These are phyloP conservation scores for Hortiboletus flavorubellus DNA, from an alignment of 768 basidiomycete species.

Conservation along the genomic window DNA sequence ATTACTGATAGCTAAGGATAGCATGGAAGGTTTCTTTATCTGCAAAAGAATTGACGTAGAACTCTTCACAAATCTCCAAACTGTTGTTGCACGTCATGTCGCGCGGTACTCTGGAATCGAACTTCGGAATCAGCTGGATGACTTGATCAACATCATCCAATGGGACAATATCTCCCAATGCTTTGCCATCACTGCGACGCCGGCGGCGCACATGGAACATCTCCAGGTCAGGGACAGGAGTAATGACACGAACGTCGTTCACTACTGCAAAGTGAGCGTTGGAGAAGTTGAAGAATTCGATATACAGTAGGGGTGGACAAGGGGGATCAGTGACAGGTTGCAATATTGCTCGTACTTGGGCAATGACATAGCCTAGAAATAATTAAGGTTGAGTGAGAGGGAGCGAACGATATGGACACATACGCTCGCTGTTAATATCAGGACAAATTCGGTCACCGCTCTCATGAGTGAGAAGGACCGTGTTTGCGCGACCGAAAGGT, in stretches of 20 bases:
- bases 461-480: conserved; percentile 1
- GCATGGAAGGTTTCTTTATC: too few species aligned
- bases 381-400: too few species aligned
- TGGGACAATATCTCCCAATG: not conserved
- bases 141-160: not conserved
- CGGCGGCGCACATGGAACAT: not conserved
- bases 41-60: too few species aligned
- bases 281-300: not conserved
- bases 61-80: too few species aligned
- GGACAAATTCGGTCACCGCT: conserved; percentile 1
- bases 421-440: too few species aligned
- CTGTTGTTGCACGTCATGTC: too few species aligned
- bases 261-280: not conserved
- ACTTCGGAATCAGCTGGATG: too few species aligned
- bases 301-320: not conserved
- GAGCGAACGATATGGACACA: too few species aligned
- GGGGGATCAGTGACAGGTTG: not conserved
- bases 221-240: not conserved
- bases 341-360: conserved; percentile 1
- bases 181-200: not conserved
- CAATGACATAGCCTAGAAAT: not conserved
- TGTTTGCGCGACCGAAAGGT: conserved; percentile 5
- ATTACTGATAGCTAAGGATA: too few species aligned
- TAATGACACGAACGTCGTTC: not conserved
- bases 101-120: too few species aligned